Evolutionary conservation across 192 early-diverging fungal species (phyloP).

Genomic region (Coemansia reversa): DNA sequence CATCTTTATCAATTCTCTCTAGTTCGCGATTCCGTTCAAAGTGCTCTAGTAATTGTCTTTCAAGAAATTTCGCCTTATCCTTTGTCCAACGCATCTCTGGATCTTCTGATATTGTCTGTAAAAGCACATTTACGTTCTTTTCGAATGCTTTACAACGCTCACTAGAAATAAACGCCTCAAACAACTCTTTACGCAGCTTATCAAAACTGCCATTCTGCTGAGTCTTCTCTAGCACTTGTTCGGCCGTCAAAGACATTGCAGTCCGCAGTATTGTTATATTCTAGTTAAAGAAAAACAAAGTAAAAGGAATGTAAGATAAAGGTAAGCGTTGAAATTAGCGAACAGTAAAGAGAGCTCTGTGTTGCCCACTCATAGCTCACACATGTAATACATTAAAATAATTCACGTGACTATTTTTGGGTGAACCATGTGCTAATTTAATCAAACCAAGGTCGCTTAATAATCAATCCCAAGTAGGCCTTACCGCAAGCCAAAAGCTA

Average conservation of each 20-base stretch:
- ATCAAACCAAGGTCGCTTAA: no score
- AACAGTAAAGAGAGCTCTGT: no score
- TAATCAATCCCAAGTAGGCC: no score
- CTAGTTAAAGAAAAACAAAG: background rate
- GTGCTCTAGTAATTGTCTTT: slow-evolving; percentile 16
- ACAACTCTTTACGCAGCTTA: slow-evolving; percentile 29
- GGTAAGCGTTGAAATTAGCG: no score
- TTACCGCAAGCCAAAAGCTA: no score
- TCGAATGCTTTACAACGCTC: slow-evolving; percentile 29
- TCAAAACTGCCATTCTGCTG: slow-evolving; percentile 38
- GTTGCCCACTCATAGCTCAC: no score
- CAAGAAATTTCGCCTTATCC: slow-evolving; percentile 10
- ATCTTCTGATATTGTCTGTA: slow-evolving; percentile 21
- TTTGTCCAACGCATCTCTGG: background rate
- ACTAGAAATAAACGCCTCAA: slow-evolving; percentile 20
- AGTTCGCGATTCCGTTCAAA: slow-evolving; percentile 19
- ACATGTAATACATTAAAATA: no score
- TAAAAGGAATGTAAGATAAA: no score
- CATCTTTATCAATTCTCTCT: slow-evolving; percentile 34
- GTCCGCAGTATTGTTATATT: background rate
- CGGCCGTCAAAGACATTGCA: slow-evolving; percentile 16
- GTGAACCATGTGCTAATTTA: no score
- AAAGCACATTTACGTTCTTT: background rate
- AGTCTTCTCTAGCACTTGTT: slow-evolving; percentile 28
- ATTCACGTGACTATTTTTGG: no score